phyloP scores from a whole-genome alignment of 2,329 filamentous ascomycete genomes.

The Pyricularia pennisetigena region DNA sequence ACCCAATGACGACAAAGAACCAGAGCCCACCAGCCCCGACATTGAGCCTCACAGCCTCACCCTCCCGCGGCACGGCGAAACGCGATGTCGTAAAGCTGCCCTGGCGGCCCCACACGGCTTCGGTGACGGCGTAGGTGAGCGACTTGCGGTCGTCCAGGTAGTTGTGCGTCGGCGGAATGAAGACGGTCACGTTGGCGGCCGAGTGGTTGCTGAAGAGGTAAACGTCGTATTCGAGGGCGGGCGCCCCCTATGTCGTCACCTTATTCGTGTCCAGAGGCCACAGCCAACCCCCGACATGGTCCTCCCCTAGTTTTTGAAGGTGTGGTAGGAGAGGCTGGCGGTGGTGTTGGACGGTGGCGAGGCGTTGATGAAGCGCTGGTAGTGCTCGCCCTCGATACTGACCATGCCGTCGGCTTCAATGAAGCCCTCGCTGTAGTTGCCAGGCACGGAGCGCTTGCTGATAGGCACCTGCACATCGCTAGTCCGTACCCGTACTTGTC shows the following conservation, averaged over 20 bases:
- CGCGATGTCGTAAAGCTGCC: slow-evolving; percentile 33
- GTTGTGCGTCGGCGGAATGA: slow-evolving; percentile 42
- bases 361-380: slow-evolving; percentile 28
- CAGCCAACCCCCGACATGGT: slow-evolving; percentile 47
- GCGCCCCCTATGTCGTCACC: slow-evolving; percentile 35
- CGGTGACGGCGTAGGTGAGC: slow-evolving; percentile 38
- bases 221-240: slow-evolving; percentile 38
- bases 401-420: slow-evolving; percentile 51
- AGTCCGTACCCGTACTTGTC: slow-evolving; percentile 29
- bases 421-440: slow-evolving; percentile 45
- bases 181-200: slow-evolving; percentile 34
- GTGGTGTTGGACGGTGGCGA: slow-evolving; percentile 14
- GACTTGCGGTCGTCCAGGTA: slow-evolving; percentile 41
- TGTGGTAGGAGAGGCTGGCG: slow-evolving; percentile 34
- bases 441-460: slow-evolving; percentile 34
- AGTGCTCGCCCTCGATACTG: slow-evolving; percentile 44
- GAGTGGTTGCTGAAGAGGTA: slow-evolving; percentile 10
- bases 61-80: slow-evolving; percentile 23
- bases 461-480: slow-evolving; percentile 45
- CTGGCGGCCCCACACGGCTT: slow-evolving; percentile 34
- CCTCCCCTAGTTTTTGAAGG: slow-evolving; percentile 44
- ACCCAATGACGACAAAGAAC: neutral
- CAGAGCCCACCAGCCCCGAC: neutral
- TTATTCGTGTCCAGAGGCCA: slow-evolving; percentile 40
- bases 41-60: neutral